These are phyloP conservation scores for Orychophragmus violaceus DNA, from an alignment of 345 rosid genomes.

Conservation along the genomic window DNA sequence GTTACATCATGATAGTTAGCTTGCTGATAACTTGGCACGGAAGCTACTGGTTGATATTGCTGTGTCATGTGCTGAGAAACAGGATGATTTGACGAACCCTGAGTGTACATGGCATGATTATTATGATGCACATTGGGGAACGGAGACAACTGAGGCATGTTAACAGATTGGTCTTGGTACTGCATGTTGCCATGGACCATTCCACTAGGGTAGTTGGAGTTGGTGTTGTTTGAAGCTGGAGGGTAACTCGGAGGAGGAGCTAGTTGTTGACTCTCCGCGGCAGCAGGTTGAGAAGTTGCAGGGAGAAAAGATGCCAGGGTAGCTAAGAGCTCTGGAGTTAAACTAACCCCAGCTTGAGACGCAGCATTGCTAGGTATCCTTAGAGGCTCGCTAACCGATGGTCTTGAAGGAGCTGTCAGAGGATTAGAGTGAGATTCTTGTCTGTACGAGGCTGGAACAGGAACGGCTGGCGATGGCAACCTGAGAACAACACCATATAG, in stretches of 20 bases:
- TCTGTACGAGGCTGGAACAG: constrained; percentile 34
- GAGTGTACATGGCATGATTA: constrained; percentile 25
- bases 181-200: constrained; percentile 39
- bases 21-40: constrained; percentile 26
- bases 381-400: constrained; percentile 38
- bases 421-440: constrained; percentile 42
- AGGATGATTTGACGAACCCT: constrained; percentile 47
- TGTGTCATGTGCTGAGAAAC: constrained; percentile 48
- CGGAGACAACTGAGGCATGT: constrained; percentile 45
- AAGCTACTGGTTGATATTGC: constrained; percentile 52
- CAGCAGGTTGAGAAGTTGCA: constrained; percentile 43
- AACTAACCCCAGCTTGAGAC: constrained; percentile 43
- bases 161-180: constrained; percentile 44
- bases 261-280: constrained; percentile 44
- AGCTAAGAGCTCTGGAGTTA: constrained; percentile 89
- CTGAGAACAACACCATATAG: constrained; percentile 93
- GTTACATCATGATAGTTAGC: constrained; percentile 32
- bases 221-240: constrained; percentile 36
- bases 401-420: constrained; percentile 36
- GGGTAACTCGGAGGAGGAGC: constrained; percentile 39
- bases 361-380: constrained; percentile 6
- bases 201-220: constrained; percentile 41
- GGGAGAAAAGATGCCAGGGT: constrained; percentile 67
- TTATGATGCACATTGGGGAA: constrained; percentile 39
- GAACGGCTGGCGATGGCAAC: constrained; percentile 51